Base-by-base conservation (phyloP, 2,329 filamentous ascomycete genomes). In the Colletotrichum sp. region DNA sequence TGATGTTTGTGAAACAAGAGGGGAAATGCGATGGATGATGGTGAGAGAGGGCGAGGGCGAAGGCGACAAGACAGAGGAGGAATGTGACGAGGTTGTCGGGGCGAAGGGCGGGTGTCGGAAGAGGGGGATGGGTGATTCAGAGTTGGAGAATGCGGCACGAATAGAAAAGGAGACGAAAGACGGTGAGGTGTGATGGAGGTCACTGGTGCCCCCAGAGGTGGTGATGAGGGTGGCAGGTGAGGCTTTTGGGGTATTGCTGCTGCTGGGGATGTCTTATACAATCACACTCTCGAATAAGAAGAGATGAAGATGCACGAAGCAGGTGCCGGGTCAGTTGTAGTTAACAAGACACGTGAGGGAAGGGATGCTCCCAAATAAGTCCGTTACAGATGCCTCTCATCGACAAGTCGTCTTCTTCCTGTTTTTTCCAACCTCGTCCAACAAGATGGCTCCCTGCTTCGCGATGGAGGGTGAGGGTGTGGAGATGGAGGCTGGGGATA, bases 1-100 rank as follows among this genome's bases (percentile, higher is more conserved):
- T 73, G 70, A 76, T 74, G 64, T 64, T 62, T 74, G 36, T 76
- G 74, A 76, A 76, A 76, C 70, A 73, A 32, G 74, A 71, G 55
- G 59, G 52, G 30, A 30, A 16, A 64, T 28, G 72, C 60, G 16
- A 63, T 57, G 55, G 62, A 67, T 59, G 22, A 44, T 22, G 55
- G 22, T 1, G 30, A 18, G n/a, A 64, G 30, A 52, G 57, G 28
- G 15, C 26, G 22, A 57, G 32, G 39, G 39, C 44, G 30, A 52
- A 16, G 28, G 15, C 34, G 18, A 44, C 3, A 34, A 28, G 32
- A 69, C 34, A 26, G 65, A 69, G 26, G 39, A 26, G 63, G 63
- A 44, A 66, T 44, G 63, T 52, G 44, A 52, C 44, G 12, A 15
- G 44, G 44, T 52, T 52, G 44, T 52, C 44, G 44, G 44, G 44